A percentile compares a stretch with the other conserved stretches of the same genome.
Evolutionary conservation across 208 protist genomes (phyloP).

Genomic region (Wallacemonas collosoma): DNA sequence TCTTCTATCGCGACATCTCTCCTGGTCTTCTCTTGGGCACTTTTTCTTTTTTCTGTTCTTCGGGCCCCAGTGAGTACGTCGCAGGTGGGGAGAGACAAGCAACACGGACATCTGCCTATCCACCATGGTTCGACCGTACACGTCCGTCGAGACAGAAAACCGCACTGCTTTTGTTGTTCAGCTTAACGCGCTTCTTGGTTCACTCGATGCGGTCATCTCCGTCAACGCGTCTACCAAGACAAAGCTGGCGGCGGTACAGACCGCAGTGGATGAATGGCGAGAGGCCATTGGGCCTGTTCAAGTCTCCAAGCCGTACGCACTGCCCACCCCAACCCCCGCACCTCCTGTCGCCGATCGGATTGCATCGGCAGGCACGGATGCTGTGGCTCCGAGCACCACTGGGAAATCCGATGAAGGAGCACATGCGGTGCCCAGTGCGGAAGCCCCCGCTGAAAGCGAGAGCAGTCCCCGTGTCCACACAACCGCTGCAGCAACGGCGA

Average conservation of each 20-base stretch:
- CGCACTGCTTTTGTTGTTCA: constrained; percentile 78
- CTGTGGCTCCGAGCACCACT: too few species aligned
- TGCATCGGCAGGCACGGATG: background rate
- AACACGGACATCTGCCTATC: too few species aligned
- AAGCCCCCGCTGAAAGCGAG: background rate
- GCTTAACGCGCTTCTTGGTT: constrained; percentile 63
- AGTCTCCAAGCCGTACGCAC: constrained; percentile 28
- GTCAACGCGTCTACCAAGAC: constrained; percentile 50
- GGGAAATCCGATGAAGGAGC: too few species aligned
- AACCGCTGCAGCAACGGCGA: background rate
- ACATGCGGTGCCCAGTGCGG: background rate
- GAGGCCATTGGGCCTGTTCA: constrained; percentile 44
- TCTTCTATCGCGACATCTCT: too few species aligned
- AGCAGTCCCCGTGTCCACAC: background rate
- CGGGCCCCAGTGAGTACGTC: too few species aligned
- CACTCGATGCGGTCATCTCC: constrained; percentile 49
- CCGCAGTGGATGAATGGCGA: constrained; percentile 54
- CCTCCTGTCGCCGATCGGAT: background rate
- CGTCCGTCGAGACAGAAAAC: constrained; percentile 67
- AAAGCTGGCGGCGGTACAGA: constrained; percentile 48
- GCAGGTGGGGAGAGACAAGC: too few species aligned
- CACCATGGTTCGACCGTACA: constrained; percentile 35
- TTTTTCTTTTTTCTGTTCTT: too few species aligned
- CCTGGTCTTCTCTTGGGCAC: too few species aligned
- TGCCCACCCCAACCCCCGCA: constrained; percentile 3